phyloP scores from a whole-genome alignment of 73 alveolate species.

The Blepharisma stoltei region DNA sequence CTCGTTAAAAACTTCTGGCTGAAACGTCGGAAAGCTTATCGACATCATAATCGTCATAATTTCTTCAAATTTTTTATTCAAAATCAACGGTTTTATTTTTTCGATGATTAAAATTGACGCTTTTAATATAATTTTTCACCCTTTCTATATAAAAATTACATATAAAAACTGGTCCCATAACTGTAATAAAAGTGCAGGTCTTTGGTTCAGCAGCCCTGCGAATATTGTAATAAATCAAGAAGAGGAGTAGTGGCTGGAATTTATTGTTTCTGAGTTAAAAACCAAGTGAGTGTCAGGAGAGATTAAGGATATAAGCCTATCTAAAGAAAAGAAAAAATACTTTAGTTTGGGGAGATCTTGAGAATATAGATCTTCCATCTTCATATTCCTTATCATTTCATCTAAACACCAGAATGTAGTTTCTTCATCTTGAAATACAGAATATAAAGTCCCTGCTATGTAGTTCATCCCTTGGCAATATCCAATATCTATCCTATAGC shows the following conservation, averaged over 20 bases:
- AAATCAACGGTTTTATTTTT: constrained; percentile 5
- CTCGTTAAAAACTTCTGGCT: constrained; percentile 1
- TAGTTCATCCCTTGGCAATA: constrained; percentile 94
- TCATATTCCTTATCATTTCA: constrained; percentile 34
- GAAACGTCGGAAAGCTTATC: too few relatives aligned
- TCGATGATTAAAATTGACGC: not conserved
- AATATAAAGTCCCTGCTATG: constrained; percentile 75
- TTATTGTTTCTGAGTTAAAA: constrained; percentile 56
- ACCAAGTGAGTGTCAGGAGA: constrained; percentile 72
- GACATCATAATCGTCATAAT: not conserved
- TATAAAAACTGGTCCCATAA: constrained; percentile 1
- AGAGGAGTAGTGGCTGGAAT: constrained; percentile 60
- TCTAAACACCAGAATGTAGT: constrained; percentile 54
- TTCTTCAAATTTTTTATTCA: constrained; percentile 14
- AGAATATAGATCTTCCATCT: constrained; percentile 58
- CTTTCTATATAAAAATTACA: constrained; percentile 20
- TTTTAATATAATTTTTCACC: constrained; percentile 14
- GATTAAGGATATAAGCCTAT: constrained; percentile 65
- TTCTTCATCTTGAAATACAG: constrained; percentile 69
- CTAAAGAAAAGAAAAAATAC: constrained; percentile 74
- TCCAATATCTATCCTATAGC: constrained; percentile 78
- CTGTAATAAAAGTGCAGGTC: not conserved
- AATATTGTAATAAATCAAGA: constrained; percentile 89
- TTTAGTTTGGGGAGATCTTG: constrained; percentile 69
- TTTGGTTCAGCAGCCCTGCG: constrained; percentile 28